Base-by-base conservation (phyloP, 352 stramenopile genomes). In the Globisporangium megalacanthum region DNA sequence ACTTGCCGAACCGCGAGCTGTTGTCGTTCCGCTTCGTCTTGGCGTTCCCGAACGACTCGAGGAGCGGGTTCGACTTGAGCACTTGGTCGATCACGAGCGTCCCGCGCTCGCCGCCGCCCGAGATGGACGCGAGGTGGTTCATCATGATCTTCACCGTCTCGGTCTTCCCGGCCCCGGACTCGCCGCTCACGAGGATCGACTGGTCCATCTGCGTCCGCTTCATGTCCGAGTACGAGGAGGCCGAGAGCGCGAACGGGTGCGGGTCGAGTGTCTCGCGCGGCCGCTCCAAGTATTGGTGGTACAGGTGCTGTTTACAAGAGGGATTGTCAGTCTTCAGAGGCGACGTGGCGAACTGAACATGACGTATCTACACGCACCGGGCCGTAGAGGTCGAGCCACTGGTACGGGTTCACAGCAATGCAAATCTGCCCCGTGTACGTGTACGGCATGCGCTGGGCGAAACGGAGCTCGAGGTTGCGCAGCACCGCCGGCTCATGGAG, bases 71-170 rank as follows among this genome's bases (percentile, higher is more conserved):
- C 19, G 74, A 83, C 63, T 88, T 79, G 19, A 92, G 70, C 50
- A 92, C 78, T 64, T 90, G 83, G 51, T 90, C 73, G 61, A 92
- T 89, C 9, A 89, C 83, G 25, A 84, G 66, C 6, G 83, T 89
- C 20, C 79, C 83, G 45, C 80, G 72, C 10, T 78, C 69, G 33
- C 78, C 78, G 11, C 79, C 79, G 36, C 79, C 79, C 8, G 81
- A 92, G 58, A 92, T 83, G 44, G 76, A 88, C 11, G 81, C 81
- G 57, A 92, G 59, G 63, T 92, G 76, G 68, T 92, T 86, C 77
- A 89, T 88, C 75, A 90, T 88, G 60, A 97, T 97, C 75, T 97
- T 97, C 53, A 81, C 79, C 22, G 90, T 98, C 60, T 98, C 92
- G 3, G 91, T 97, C 65, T 98, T 97, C 29, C 91, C 91, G 0